These are phyloP conservation scores for Candida manassasensis DNA, from an alignment of 805 yeast species.

Conservation along the genomic window DNA sequence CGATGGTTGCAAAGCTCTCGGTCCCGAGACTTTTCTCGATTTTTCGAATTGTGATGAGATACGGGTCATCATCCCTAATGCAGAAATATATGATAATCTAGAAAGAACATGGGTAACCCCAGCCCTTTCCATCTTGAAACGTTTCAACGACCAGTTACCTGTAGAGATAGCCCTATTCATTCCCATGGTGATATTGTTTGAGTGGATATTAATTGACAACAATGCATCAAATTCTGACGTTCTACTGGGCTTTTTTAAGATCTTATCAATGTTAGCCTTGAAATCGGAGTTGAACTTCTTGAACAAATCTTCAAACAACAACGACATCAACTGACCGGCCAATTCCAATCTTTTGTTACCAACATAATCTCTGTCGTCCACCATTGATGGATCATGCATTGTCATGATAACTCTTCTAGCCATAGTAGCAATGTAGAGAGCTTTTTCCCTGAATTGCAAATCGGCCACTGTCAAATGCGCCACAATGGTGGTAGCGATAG, in stretches of 20 bases:
- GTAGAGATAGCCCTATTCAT: constrained; percentile 95
- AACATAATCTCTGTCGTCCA: constrained; percentile 98
- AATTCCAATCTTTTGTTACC: constrained; percentile 96
- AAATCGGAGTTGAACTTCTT: constrained; percentile 94
- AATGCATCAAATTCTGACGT: constrained; percentile 95
- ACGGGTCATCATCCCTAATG: constrained; percentile 99
- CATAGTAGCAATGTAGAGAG: constrained; percentile 92
- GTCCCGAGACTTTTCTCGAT: constrained; percentile 96
- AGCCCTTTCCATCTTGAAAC: constrained; percentile 99
- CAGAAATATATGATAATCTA: constrained; percentile 86
- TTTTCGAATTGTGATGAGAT: constrained; percentile 98
- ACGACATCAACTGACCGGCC: constrained; percentile 95
- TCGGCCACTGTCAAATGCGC: constrained; percentile 88
- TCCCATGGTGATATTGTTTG: constrained; percentile 90
- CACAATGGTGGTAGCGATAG: constrained; percentile 90
- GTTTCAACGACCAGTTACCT: constrained; percentile 97
- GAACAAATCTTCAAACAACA: constrained; percentile 93
- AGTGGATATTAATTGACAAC: constrained; percentile 81
- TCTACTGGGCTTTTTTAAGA: constrained; percentile 87
- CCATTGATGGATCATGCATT: constrained; percentile 87
- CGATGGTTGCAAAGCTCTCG: constrained; percentile 97
- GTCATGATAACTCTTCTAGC: constrained; percentile 95
- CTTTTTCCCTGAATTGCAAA: constrained; percentile 88
- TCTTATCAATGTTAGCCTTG: constrained; percentile 91
- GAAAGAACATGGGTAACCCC: constrained; percentile 97